Conservation (phyloP, 108 stramenopile species). For the Cyclotella sp. region DNA sequence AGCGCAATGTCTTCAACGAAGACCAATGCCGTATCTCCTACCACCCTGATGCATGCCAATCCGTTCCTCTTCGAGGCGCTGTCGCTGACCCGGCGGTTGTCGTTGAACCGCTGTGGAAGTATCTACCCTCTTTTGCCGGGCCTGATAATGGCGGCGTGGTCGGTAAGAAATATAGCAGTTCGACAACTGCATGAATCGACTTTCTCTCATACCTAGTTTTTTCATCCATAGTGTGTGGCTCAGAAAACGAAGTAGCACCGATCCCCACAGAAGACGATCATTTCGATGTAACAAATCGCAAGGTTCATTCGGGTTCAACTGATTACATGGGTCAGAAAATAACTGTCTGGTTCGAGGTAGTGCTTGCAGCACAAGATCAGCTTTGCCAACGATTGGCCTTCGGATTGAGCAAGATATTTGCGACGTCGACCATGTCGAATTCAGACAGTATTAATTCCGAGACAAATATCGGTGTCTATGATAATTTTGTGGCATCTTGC, state of each 20-base stretch:
- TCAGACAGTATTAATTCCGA: constrained; percentile 35
- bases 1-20: constrained; percentile 40
- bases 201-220: not conserved
- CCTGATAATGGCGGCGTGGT: constrained; percentile 24
- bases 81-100: not conserved
- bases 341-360: constrained; percentile 40
- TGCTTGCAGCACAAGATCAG: constrained; percentile 50
- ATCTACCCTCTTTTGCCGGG: constrained; percentile 26
- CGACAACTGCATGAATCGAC: constrained; percentile 11
- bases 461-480: constrained; percentile 46
- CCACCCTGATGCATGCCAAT: constrained; percentile 32
- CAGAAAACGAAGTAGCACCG: constrained; percentile 48
- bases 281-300: constrained; percentile 40
- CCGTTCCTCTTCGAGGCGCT: constrained; percentile 1
- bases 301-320: constrained; percentile 18
- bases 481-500: constrained; percentile 51
- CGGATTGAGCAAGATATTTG: constrained; percentile 51
- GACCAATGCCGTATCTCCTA: constrained; percentile 22
- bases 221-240: constrained; percentile 31
- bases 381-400: constrained; percentile 56
- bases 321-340: constrained; percentile 30
- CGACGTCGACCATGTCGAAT: constrained; percentile 8
- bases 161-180: not conserved
- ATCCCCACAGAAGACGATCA: constrained; percentile 30
- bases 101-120: constrained; percentile 19